Evolutionary conservation across 2,329 filamentous ascomycete genomes (phyloP), one percentile per base, ranked within the genome.

Genomic region (Colletotrichum tofieldiae): DNA sequence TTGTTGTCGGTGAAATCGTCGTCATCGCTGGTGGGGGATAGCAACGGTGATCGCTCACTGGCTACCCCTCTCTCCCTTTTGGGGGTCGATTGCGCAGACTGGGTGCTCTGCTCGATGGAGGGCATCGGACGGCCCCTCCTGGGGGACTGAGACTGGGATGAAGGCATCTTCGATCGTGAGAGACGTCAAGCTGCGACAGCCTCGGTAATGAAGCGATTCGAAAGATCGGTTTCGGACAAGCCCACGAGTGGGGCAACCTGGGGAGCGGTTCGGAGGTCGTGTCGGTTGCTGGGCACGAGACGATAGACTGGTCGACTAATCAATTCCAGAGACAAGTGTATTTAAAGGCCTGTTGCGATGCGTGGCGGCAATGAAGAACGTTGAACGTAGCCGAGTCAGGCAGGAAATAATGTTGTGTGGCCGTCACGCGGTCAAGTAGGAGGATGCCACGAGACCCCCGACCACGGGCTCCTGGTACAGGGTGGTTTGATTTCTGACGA

Each of bases 401-500:
- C 58, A 67, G 54, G 47, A 58, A 72, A 63, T 68, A 41, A 62
- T 52, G 49, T 39, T 60, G 72, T 54, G 72, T 35, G 54, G 54
- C 43, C 51, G 73, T 74, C 73, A 75, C 63, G 71, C 67, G 73
- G 71, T 74, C 73, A 75, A 74, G 73, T 75, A 65, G 68, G 73
- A 68, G 61, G 65, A 74, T 64, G 73, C 73, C 73, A 75, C 73
- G 73, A 75, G 73, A 75, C 73, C 62, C 43, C 45, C 41, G 56
- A 52, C 47, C 37, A 58, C 67, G 49, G 67, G 61, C 61, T 65
- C 62, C 56, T 58, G 55, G 61, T 71, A 66, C 61, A 20, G 63
- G 49, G 61, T 66, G 71, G 60, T 56, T 66, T 51, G 71, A 73
- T 73, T 71, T 71, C 61, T 65, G 67, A 73, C 61, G 71, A 71